These are phyloP conservation scores for Pestalotiopsis fici DNA, from an alignment of 2,329 filamentous ascomycete genomes.

Conservation along the genomic window DNA sequence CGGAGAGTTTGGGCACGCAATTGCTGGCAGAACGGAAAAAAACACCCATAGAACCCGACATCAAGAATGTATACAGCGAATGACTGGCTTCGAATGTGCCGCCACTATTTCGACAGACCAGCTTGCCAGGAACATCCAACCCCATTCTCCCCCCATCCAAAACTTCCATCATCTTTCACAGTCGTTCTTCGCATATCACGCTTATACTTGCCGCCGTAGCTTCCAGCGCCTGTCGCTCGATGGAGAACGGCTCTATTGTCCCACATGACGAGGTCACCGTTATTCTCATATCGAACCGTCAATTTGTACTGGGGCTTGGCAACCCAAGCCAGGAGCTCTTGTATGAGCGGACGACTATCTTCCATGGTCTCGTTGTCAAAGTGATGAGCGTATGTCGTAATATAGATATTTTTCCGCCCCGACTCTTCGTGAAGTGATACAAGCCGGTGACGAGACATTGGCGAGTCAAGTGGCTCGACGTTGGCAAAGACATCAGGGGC, in stretches of 20 bases:
- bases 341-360: conserved; percentile 31
- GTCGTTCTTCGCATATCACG: conserved; percentile 59
- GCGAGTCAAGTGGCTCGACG: conserved; percentile 37
- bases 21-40: not conserved
- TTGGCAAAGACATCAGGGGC: conserved; percentile 49
- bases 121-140: conserved; percentile 10
- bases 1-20: not conserved
- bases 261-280: conserved; percentile 57
- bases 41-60: not conserved
- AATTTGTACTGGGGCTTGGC: conserved; percentile 47
- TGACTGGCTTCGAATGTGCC: not conserved
- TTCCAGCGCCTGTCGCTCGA: conserved; percentile 45
- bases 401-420: conserved; percentile 53
- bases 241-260: conserved; percentile 61
- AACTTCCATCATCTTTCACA: conserved; percentile 46
- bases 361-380: conserved; percentile 38
- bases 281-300: conserved; percentile 47
- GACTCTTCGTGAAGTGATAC: conserved; percentile 52
- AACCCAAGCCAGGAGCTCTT: conserved; percentile 33
- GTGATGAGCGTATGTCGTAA: conserved; percentile 54
- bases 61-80: not conserved
- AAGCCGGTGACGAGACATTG: conserved; percentile 47
- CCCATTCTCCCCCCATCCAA: conserved; percentile 39
- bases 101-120: not conserved
- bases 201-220: conserved; percentile 46